These are phyloP conservation scores for Galerina sulciceps DNA, from an alignment of 768 basidiomycete genomes.

Conservation along the genomic window DNA sequence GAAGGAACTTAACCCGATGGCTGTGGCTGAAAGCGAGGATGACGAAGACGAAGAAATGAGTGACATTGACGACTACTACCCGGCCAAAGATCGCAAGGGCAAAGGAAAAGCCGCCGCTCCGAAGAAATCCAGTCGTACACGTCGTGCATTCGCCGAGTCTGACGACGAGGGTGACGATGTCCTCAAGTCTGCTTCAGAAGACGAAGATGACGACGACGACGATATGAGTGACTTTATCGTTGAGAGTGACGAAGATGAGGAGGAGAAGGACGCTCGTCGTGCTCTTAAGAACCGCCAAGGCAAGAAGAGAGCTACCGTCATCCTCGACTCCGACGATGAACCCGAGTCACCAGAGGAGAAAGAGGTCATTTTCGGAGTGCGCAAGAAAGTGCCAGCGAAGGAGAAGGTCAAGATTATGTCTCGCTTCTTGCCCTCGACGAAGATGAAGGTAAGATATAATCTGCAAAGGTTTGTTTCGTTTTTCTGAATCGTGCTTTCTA, in stretches of 20 bases:
- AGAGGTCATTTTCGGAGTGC: conserved; percentile 44
- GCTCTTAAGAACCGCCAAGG: conserved; percentile 39
- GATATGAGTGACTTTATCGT: conserved; percentile 59
- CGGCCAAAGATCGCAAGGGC: conserved; percentile 26
- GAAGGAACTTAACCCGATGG: conserved; percentile 36
- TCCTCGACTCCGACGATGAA: conserved; percentile 51
- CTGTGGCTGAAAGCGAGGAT: conserved; percentile 23
- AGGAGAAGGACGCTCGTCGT: conserved; percentile 49
- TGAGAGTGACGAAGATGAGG: conserved; percentile 55
- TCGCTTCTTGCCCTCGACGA: conserved; percentile 68
- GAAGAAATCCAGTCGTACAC: conserved; percentile 15
- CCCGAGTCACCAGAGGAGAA: conserved; percentile 42
- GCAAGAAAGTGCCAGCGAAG: conserved; percentile 26
- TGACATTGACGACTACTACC: conserved; percentile 22
- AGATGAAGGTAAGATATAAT: conserved; percentile 65
- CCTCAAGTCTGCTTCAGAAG: conserved; percentile 30
- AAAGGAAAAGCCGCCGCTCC: conserved; percentile 29
- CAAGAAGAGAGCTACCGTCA: conserved; percentile 40
- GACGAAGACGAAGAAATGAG: conserved; percentile 37
- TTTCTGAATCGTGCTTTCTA: conserved; percentile 19
- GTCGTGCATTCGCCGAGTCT: conserved; percentile 23
- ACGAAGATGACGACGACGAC: conserved; percentile 43
- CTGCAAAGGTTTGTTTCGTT: background rate
- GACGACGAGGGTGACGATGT: conserved; percentile 36
- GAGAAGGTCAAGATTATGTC: conserved; percentile 51